Evolutionary conservation across 768 basidiomycete species (phyloP).

Genomic region (Mycena vulgaris): DNA sequence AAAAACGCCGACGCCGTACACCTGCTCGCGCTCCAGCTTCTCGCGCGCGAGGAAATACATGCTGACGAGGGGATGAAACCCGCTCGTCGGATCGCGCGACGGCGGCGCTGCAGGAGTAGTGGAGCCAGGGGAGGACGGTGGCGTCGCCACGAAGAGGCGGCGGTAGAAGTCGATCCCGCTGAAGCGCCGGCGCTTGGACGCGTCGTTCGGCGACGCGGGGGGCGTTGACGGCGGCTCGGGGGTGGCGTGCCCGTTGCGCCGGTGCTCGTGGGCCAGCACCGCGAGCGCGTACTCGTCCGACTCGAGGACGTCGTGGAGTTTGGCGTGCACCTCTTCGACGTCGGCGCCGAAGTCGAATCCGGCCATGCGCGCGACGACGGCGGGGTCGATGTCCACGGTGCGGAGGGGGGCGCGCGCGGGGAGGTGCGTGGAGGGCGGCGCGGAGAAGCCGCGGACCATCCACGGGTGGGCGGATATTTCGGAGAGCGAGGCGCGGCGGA

Average conservation of each 20-base stretch:
- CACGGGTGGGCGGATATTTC: conserved; percentile 93
- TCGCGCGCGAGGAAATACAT: conserved; percentile 98
- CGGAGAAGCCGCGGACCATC: conserved; percentile 92
- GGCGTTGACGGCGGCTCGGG: conserved; percentile 1
- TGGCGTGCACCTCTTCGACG: conserved; percentile 84
- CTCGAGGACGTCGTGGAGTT: conserved; percentile 80
- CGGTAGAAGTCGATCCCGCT: conserved; percentile 96
- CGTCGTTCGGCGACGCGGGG: conserved; percentile 15
- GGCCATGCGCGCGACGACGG: conserved; percentile 89
- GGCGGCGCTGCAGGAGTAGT: conserved; percentile 46
- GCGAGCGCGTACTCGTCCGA: conserved; percentile 84
- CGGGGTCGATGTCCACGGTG: conserved; percentile 84
- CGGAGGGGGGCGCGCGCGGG: conserved; percentile 92
- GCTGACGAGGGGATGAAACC: conserved; percentile 94
- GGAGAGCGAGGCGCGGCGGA: conserved; percentile 81
- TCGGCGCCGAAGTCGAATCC: conserved; percentile 95
- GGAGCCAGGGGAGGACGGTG: conserved; percentile 43
- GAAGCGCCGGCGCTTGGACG: conserved; percentile 66
- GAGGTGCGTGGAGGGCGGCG: conserved; percentile 87
- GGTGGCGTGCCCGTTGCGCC: conserved; percentile 49
- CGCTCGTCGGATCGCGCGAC: conserved; percentile 85
- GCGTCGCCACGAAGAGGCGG: conserved; percentile 82
- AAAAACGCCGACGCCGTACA: conserved; percentile 73
- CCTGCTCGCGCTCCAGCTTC: conserved; percentile 94
- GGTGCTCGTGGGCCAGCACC: conserved; percentile 85